Base-by-base conservation (phyloP, 192 early-diverging fungal species). In the Rhizophagus clarus region DNA sequence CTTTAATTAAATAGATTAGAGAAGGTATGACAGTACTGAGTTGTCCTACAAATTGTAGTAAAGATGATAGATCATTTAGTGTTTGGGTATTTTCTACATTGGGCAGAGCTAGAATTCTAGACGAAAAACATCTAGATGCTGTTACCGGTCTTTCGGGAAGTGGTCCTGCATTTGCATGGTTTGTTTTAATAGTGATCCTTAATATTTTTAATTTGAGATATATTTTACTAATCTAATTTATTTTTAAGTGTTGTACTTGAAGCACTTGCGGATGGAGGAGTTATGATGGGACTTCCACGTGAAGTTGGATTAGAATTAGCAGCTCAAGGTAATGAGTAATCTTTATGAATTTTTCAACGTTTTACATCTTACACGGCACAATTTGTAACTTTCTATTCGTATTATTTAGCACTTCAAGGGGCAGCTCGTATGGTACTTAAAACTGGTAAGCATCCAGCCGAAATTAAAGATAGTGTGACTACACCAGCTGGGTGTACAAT, bases 201-300 rank as follows among this genome's bases (percentile, higher is more conserved):
- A 62, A 12, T 45, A 45, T 45, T n/a, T 37, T 45, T 45, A 45
- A 45, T 45, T 45, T 62, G 4, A n/a, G 0, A 14, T 62, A 62
- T 62, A 20, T 32, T 12, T 42, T 24, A 68, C 28, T 66, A 66
- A 15, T 32, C 40, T 15, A 20, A 26, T 12, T 34, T 78, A 11
- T 68, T 7, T 24, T 15, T 42, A 77, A 88, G 88, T 74, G 88
- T 89, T 0, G 84, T 89, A 76, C 78, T 89, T 22, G 88, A 89
- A 64, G 84, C 88, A 1, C 67, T 89, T n/a, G 88, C 87, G 42
- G 88, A 89, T 80, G 88, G 88, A 24, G 88, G 88, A 20, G 88
- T 89, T 1, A 89, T 89, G 88, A 89, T 89, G 88, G 88, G 88
- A 20, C 74, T 89, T 34, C 87, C 88, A 26, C 85, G 88, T 37